Conservation (phyloP, 805 yeast species). For the Schwanniomyces polymorphus region DNA sequence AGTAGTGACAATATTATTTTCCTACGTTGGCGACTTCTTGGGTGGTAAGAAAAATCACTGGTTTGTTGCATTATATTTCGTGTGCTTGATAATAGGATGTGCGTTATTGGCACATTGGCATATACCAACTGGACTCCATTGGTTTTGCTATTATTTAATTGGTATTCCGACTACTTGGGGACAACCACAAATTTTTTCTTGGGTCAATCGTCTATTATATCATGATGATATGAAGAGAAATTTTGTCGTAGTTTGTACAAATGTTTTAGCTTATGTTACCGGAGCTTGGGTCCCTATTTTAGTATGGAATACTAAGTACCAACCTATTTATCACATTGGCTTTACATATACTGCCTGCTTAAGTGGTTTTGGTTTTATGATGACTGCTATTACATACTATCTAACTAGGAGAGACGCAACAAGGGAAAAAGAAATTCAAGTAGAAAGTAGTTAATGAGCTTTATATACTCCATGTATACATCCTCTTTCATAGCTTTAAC, state of each 20-base stretch:
- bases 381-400: slow-evolving; percentile 26
- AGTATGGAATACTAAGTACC: slow-evolving; percentile 37
- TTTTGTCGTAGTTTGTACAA: slow-evolving; percentile 39
- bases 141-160: slow-evolving; percentile 49
- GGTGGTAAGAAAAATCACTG: slow-evolving; percentile 35
- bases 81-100: slow-evolving; percentile 41
- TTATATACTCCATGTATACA: too few species aligned
- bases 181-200: slow-evolving; percentile 55
- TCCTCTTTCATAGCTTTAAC: too few species aligned
- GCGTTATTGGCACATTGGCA: slow-evolving; percentile 48
- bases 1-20: slow-evolving; percentile 19
- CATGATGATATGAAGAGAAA: slow-evolving; percentile 43
- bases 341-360: slow-evolving; percentile 34
- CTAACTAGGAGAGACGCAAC: slow-evolving; percentile 26
- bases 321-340: slow-evolving; percentile 33
- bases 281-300: slow-evolving; percentile 40
- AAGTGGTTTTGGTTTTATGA: slow-evolving; percentile 25
- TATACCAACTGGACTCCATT: slow-evolving; percentile 48
- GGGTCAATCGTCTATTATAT: slow-evolving; percentile 51
- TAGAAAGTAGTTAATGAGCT: not conserved
- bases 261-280: slow-evolving; percentile 39
- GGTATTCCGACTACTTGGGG: slow-evolving; percentile 53
- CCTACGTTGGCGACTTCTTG: slow-evolving; percentile 29
- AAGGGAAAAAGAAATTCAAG: not conserved
- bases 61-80: slow-evolving; percentile 37